These are phyloP conservation scores for Fusarium cicatricum DNA, from an alignment of 2,329 filamentous ascomycete species.

Conservation along the genomic window DNA sequence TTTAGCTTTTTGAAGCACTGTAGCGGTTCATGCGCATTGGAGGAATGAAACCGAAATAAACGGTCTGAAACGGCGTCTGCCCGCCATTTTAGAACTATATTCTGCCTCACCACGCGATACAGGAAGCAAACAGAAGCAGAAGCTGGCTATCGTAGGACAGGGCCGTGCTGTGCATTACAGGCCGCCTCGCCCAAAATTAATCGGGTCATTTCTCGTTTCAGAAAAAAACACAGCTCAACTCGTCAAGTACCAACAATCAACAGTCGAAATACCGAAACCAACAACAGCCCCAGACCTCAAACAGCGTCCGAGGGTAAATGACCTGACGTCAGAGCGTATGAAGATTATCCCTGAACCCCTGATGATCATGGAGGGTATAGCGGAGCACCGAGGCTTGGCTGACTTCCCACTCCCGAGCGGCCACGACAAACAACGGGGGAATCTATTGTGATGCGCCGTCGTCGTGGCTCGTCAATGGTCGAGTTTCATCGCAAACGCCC, in stretches of 20 bases:
- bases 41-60: conserved; percentile 34
- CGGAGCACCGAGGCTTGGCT: conserved; percentile 22
- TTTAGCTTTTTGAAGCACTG: neutral
- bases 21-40: neutral
- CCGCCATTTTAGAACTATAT: conserved; percentile 6
- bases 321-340: conserved; percentile 28
- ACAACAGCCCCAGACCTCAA: neutral
- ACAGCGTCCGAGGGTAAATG: conserved; percentile 1
- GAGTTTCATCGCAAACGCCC: conserved; percentile 6
- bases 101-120: neutral
- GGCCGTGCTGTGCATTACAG: conserved; percentile 3
- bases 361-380: conserved; percentile 25
- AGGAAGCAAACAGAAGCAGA: conserved; percentile 12
- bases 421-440: conserved; percentile 8
- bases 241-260: neutral
- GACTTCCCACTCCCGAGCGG: conserved; percentile 1
- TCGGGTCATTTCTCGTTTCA: conserved; percentile 22
- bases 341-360: conserved; percentile 24
- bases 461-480: conserved; percentile 7
- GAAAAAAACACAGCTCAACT: conserved; percentile 19
- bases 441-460: conserved; percentile 33
- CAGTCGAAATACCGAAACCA: neutral
- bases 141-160: conserved; percentile 12
- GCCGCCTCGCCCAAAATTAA: neutral
- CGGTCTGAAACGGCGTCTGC: conserved; percentile 32